Conservation (phyloP, 805 yeast species). For the Metschnikowia proteae region DNA sequence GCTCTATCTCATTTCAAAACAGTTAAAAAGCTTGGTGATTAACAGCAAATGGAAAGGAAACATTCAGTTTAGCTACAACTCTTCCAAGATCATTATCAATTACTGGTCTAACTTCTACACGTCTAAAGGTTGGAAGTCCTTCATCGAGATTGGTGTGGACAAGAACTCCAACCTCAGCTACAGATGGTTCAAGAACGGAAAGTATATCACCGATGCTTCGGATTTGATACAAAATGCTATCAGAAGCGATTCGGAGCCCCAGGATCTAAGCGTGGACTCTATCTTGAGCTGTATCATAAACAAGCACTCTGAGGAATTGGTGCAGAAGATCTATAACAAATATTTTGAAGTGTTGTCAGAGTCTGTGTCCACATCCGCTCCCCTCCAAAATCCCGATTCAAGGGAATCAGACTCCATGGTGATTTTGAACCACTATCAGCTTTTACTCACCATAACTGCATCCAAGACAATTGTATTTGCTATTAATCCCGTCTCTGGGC, state of each 20-base stretch:
- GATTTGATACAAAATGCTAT: slow-evolving; percentile 11
- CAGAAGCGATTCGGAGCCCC: slow-evolving; percentile 17
- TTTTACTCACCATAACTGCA: slow-evolving; percentile 31
- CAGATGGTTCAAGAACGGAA: slow-evolving; percentile 63
- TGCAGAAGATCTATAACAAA: slow-evolving; percentile 21
- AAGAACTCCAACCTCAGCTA: slow-evolving; percentile 44
- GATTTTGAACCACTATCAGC: slow-evolving; percentile 31
- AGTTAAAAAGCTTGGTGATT: slow-evolving; percentile 44
- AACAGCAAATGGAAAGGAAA: slow-evolving; percentile 57
- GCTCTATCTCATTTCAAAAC: slow-evolving; percentile 55
- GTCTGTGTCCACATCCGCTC: background rate
- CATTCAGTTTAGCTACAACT: slow-evolving; percentile 55
- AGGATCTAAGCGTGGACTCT: slow-evolving; percentile 34
- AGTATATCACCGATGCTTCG: slow-evolving; percentile 17
- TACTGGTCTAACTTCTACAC: slow-evolving; percentile 57
- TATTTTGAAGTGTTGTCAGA: slow-evolving; percentile 13
- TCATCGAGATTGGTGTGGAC: slow-evolving; percentile 60
- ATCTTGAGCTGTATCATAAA: slow-evolving; percentile 35
- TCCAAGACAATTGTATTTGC: slow-evolving; percentile 33
- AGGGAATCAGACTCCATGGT: slow-evolving; percentile 14
- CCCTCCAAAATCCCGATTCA: slow-evolving; percentile 1
- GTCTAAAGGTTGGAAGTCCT: slow-evolving; percentile 46
- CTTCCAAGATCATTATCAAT: slow-evolving; percentile 50
- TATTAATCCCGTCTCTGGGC: slow-evolving; percentile 39
- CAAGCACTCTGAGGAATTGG: slow-evolving; percentile 36